phyloP scores from a whole-genome alignment of 2,329 filamentous ascomycete species.

The Colletotrichum tofieldiae region DNA sequence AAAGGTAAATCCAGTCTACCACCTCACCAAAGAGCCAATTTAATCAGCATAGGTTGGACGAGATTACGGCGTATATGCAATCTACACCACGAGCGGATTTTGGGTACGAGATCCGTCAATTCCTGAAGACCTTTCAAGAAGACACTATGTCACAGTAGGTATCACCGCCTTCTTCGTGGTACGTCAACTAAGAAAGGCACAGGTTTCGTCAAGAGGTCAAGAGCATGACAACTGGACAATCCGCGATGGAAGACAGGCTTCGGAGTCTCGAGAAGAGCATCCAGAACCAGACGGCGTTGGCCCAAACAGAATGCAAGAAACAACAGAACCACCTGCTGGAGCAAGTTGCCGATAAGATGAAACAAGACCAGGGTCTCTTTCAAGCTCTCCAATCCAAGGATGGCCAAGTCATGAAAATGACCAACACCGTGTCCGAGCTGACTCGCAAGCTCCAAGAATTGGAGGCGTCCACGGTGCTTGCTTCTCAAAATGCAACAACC shows the following conservation, averaged over 20 bases:
- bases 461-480: neutral
- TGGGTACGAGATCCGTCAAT: neutral
- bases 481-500: neutral
- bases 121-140: slow-evolving; percentile 6
- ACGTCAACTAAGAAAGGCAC: neutral
- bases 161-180: neutral
- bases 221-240: neutral
- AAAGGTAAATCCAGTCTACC: neutral
- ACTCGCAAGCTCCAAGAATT: neutral
- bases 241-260: slow-evolving; percentile 13
- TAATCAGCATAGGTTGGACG: slow-evolving; percentile 21
- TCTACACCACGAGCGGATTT: neutral
- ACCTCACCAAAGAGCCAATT: neutral
- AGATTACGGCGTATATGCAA: slow-evolving; percentile 12
- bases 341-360: slow-evolving; percentile 35
- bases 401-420: neutral
- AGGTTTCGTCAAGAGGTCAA: slow-evolving; percentile 14
- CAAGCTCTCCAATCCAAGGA: slow-evolving; percentile 22
- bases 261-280: slow-evolving; percentile 22
- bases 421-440: slow-evolving; percentile 12
- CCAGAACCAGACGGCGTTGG: slow-evolving; percentile 1
- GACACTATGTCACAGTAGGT: slow-evolving; percentile 15
- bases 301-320: neutral
- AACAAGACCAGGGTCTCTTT: slow-evolving; percentile 20
- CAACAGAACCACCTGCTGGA: slow-evolving; percentile 13